phyloP scores from a whole-genome alignment of 202 grass and related monocot genomes.

The Miscanthus sacchariflorus region DNA sequence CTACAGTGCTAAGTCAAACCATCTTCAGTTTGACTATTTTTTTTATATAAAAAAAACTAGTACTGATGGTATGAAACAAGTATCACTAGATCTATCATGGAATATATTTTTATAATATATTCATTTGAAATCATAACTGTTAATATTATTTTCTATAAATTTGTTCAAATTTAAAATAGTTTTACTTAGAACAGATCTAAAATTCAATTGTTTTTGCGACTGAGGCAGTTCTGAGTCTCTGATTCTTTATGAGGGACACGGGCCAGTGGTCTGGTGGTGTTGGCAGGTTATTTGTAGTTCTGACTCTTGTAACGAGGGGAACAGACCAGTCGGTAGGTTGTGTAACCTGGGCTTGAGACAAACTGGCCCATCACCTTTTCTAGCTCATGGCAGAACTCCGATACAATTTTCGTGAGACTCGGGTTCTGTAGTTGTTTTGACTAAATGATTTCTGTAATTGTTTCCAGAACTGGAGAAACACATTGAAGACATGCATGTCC shows the following conservation, averaged over 20 bases:
- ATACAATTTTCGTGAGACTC: background rate
- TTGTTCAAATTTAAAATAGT: background rate
- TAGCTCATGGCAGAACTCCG: background rate
- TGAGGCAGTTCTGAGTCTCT: background rate
- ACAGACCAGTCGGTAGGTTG: background rate
- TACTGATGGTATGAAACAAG: background rate
- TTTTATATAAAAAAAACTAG: background rate
- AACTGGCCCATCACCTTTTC: background rate
- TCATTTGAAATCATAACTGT: background rate
- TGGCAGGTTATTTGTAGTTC: background rate
- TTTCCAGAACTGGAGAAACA: constrained; percentile 87
- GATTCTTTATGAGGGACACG: background rate
- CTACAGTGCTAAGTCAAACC: background rate
- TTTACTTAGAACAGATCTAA: background rate
- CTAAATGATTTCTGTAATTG: constrained; percentile 36
- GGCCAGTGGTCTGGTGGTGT: background rate
- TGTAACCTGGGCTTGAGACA: background rate
- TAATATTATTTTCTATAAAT: background rate
- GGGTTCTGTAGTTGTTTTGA: background rate
- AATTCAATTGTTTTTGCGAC: background rate
- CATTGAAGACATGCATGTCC: constrained; percentile 85
- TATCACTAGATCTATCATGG: background rate
- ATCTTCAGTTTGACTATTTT: background rate
- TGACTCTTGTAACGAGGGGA: background rate
- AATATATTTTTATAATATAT: background rate